These are phyloP conservation scores for Candida arabinofermentans DNA, from an alignment of 805 yeast genomes.

Conservation along the genomic window DNA sequence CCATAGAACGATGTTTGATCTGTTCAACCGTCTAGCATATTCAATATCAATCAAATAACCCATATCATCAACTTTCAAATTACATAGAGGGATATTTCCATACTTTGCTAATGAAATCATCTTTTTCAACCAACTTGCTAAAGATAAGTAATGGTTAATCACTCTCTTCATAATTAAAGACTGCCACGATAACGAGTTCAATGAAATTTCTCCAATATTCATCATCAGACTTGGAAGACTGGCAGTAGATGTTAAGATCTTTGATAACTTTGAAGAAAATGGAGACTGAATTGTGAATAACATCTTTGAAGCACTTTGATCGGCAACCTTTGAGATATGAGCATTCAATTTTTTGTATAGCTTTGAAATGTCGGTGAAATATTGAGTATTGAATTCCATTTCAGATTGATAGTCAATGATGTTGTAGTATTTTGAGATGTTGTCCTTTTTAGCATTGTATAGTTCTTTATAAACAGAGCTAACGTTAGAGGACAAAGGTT, in stretches of 20 bases:
- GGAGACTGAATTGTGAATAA: slow-evolving; percentile 76
- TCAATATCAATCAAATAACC: slow-evolving; percentile 79
- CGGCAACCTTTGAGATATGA: slow-evolving; percentile 50
- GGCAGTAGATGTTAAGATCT: slow-evolving; percentile 40
- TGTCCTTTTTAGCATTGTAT: slow-evolving; percentile 43
- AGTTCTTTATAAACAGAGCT: slow-evolving; percentile 53
- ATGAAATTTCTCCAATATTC: slow-evolving; percentile 50
- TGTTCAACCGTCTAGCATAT: slow-evolving; percentile 72
- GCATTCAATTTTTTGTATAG: slow-evolving; percentile 57
- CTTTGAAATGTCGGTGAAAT: slow-evolving; percentile 51
- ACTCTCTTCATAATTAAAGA: slow-evolving; percentile 57
- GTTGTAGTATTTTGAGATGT: slow-evolving; percentile 37
- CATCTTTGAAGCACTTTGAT: slow-evolving; percentile 62
- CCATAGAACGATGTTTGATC: slow-evolving; percentile 77
- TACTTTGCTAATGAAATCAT: slow-evolving; percentile 63
- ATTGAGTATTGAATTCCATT: slow-evolving; percentile 50
- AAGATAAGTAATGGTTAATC: slow-evolving; percentile 64
- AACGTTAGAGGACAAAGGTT: slow-evolving; percentile 53
- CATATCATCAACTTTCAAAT: slow-evolving; percentile 71
- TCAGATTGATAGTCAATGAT: slow-evolving; percentile 51
- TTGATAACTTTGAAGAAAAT: slow-evolving; percentile 41
- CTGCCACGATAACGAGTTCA: slow-evolving; percentile 86
- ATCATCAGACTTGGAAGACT: slow-evolving; percentile 64
- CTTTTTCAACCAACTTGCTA: slow-evolving; percentile 70
- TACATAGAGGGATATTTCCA: slow-evolving; percentile 83